Percentiles rank a stretch among this genome's conserved stretches.
Evolutionary conservation across 345 rosid genomes (phyloP).

Genomic region (Trapa incisa): DNA sequence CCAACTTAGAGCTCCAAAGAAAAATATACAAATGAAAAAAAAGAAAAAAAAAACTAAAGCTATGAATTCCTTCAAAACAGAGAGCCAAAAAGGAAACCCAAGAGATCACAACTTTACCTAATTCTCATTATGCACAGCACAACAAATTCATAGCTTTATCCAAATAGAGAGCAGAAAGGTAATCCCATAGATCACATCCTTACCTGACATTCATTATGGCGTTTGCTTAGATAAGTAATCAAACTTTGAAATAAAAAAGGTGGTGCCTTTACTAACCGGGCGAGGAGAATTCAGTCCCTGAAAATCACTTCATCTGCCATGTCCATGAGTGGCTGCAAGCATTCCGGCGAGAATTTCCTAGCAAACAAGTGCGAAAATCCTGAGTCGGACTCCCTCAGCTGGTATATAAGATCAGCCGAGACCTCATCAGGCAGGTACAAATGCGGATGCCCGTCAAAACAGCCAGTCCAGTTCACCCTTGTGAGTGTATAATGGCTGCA

Average conservation of each 20-base stretch:
- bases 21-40: too few species aligned
- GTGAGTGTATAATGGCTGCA: conserved; percentile 59
- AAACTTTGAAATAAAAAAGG: background rate
- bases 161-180: background rate
- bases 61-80: background rate
- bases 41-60: too few species aligned
- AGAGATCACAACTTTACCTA: background rate
- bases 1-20: too few species aligned
- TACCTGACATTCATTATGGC: background rate
- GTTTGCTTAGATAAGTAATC: background rate
- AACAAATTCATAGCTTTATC: background rate
- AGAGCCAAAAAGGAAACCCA: background rate
- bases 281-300: conserved; percentile 29
- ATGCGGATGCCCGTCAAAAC: conserved; percentile 65
- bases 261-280: conserved; percentile 19
- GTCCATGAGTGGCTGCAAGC: conserved; percentile 53
- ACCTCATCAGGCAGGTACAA: conserved; percentile 37
- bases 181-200: background rate
- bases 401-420: conserved; percentile 29
- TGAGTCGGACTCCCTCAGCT: conserved; percentile 40
- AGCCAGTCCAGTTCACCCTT: conserved; percentile 69
- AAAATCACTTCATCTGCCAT: conserved; percentile 53
- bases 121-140: background rate
- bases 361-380: conserved; percentile 54
- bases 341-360: conserved; percentile 57